phyloP scores from a whole-genome alignment of 2,329 filamentous ascomycete genomes.

The Periconia macrospinosa region DNA sequence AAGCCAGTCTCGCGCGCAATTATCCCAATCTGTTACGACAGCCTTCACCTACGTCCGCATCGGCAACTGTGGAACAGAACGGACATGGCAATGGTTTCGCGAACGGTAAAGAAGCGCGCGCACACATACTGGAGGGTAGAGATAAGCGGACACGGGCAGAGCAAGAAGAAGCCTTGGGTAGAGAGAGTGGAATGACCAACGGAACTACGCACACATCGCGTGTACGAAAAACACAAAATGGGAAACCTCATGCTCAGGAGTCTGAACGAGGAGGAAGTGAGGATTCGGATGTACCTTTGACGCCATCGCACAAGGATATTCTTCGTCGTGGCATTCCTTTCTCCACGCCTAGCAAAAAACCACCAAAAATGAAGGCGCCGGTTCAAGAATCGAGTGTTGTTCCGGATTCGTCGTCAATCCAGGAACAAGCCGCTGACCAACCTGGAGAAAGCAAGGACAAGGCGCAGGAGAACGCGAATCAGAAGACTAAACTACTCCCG shows the following conservation, averaged over 20 bases:
- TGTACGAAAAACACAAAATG: slow-evolving; percentile 1
- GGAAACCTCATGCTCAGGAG: slow-evolving; percentile 13
- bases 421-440: slow-evolving; percentile 15
- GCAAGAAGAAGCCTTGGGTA: slow-evolving; percentile 1
- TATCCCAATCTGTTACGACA: slow-evolving; percentile 35
- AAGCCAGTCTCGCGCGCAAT: slow-evolving; percentile 43
- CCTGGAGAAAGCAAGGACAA: slow-evolving; percentile 4
- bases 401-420: slow-evolving; percentile 16
- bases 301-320: slow-evolving; percentile 25
- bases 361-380: slow-evolving; percentile 18
- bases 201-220: slow-evolving; percentile 2
- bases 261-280: slow-evolving; percentile 9
- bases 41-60: slow-evolving; percentile 13
- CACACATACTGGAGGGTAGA: slow-evolving; percentile 20
- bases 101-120: slow-evolving; percentile 24
- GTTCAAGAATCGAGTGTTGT: slow-evolving; percentile 17
- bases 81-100: slow-evolving; percentile 14
- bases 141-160: slow-evolving; percentile 1
- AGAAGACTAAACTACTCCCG: slow-evolving; percentile 11
- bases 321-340: slow-evolving; percentile 27
- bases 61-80: slow-evolving; percentile 9
- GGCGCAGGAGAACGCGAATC: neutral
- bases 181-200: neutral
- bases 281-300: slow-evolving; percentile 23
- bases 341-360: slow-evolving; percentile 37